Conservation (phyloP, 1,139 yeast species). For the Torulaspora globosa region DNA sequence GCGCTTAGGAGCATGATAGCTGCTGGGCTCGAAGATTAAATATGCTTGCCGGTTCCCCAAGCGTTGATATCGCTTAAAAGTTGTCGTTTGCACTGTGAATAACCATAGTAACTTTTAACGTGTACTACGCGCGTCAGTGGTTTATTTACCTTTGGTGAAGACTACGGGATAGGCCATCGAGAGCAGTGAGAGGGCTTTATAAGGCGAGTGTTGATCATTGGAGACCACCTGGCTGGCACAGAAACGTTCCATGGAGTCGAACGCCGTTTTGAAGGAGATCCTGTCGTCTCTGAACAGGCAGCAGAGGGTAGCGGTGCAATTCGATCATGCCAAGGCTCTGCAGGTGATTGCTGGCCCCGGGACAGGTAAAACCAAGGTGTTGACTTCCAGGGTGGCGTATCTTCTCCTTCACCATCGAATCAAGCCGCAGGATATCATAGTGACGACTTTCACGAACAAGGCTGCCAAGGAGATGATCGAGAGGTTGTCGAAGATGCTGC, state of each 20-base stretch:
- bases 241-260: slow-evolving; percentile 9
- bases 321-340: slow-evolving; percentile 48
- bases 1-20: neutral
- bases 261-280: slow-evolving; percentile 14
- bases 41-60: neutral
- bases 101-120: slow-evolving; percentile 1
- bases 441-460: slow-evolving; percentile 86
- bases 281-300: slow-evolving; percentile 46
- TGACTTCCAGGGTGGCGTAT: slow-evolving; percentile 73
- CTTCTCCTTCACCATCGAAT: slow-evolving; percentile 50
- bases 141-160: neutral
- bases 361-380: slow-evolving; percentile 77
- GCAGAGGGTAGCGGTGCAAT: slow-evolving; percentile 61
- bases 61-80: neutral
- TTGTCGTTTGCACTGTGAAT: neutral
- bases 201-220: neutral
- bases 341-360: slow-evolving; percentile 95
- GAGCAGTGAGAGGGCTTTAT: neutral
- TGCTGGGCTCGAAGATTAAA: neutral
- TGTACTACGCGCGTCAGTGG: neutral
- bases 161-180: neutral
- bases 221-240: slow-evolving; percentile 3
- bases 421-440: slow-evolving; percentile 60
- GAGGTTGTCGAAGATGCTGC: slow-evolving; percentile 47
- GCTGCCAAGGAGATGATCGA: slow-evolving; percentile 83